phyloP scores from a whole-genome alignment of 306 rosid species.

The Citrullus mucosospermus region DNA sequence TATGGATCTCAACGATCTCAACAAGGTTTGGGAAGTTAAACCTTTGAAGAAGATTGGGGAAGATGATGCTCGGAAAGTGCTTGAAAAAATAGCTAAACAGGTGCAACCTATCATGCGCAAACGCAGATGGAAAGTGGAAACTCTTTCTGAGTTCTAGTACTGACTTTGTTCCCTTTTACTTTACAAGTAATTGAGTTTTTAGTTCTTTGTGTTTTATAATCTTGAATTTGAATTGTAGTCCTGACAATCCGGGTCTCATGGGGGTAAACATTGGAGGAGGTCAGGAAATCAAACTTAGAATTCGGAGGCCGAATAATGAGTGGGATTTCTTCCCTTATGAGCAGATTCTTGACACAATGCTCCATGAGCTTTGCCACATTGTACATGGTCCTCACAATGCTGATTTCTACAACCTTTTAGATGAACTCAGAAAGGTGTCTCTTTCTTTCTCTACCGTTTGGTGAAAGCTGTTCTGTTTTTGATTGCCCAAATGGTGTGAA shows the following conservation, averaged over 20 bases:
- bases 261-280: constrained; percentile 47
- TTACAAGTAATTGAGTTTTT: not conserved
- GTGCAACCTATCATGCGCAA: constrained; percentile 50
- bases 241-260: constrained; percentile 40
- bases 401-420: constrained; percentile 43
- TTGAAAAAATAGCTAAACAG: constrained; percentile 35
- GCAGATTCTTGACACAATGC: constrained; percentile 51
- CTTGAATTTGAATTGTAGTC: constrained; percentile 27
- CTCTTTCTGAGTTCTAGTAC: constrained; percentile 51
- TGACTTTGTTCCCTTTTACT: not conserved
- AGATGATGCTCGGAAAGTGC: constrained; percentile 35
- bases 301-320: constrained; percentile 31
- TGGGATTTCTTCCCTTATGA: constrained; percentile 52
- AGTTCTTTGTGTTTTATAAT: not conserved
- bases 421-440: constrained; percentile 44
- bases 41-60: constrained; percentile 37
- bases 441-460: not conserved
- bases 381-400: constrained; percentile 43
- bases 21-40: constrained; percentile 56
- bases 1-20: constrained; percentile 49
- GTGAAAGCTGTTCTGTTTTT: not conserved
- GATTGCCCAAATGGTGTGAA: not conserved
- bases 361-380: constrained; percentile 55
- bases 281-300: constrained; percentile 40
- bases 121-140: constrained; percentile 38